These are phyloP conservation scores for Populus hybrid DNA, from an alignment of 441 rosid genomes.

Conservation along the genomic window DNA sequence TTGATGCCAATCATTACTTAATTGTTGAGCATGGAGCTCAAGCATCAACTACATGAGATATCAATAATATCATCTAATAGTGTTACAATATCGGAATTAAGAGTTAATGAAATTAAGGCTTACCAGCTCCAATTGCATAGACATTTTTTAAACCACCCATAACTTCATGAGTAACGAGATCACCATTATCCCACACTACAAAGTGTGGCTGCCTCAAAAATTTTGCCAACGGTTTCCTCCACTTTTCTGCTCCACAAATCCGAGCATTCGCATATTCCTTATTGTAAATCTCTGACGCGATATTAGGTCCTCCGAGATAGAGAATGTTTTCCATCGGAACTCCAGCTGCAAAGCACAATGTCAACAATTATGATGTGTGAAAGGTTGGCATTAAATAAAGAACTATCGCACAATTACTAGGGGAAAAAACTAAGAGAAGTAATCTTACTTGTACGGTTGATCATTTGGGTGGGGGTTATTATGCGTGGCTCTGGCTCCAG, in stretches of 20 bases:
- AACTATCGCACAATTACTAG: conserved; percentile 1
- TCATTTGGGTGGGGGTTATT: conserved; percentile 94
- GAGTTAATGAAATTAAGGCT: conserved; percentile 9
- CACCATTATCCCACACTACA: conserved; percentile 95
- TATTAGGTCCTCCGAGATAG: conserved; percentile 98
- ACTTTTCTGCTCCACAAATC: conserved; percentile 88
- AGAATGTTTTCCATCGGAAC: conserved; percentile 71
- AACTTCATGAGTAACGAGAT: conserved; percentile 47
- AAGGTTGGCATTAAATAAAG: neutral
- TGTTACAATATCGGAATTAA: neutral
- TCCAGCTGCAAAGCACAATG: conserved; percentile 56
- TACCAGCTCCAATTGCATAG: conserved; percentile 98
- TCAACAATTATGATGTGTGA: neutral
- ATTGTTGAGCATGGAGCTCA: neutral
- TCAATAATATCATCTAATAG: neutral
- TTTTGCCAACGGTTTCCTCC: conserved; percentile 91
- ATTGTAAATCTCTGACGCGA: conserved; percentile 91
- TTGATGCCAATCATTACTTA: neutral
- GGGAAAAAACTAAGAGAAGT: neutral
- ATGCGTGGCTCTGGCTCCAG: conserved; percentile 74
- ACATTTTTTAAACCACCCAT: conserved; percentile 94
- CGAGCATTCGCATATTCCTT: conserved; percentile 98
- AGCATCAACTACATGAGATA: neutral
- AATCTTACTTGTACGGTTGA: conserved; percentile 76
- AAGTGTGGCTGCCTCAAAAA: conserved; percentile 92